Percentiles rank a stretch among this genome's conserved stretches.
These are phyloP conservation scores for Umbilicus rupestris DNA, from an alignment of 164 flowering plant genomes.

Conservation along the genomic window DNA sequence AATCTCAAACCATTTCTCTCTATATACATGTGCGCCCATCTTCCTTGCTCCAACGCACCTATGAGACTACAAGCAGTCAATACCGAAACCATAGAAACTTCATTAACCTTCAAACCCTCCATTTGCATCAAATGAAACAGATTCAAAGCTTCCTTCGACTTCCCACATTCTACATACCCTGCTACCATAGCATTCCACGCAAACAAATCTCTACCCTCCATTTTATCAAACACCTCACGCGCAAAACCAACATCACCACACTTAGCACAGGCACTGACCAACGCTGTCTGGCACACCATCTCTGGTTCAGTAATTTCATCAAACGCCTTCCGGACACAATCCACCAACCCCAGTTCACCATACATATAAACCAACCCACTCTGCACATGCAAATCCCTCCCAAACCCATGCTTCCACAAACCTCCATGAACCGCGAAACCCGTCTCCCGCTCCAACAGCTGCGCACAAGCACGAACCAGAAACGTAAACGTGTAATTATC, in stretches of 20 bases:
- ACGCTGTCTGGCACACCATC: background rate
- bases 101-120: slow-evolving; percentile 41
- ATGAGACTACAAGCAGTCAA: slow-evolving; percentile 57
- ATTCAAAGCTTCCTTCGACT: slow-evolving; percentile 38
- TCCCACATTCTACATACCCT: slow-evolving; percentile 43
- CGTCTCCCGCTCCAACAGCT: slow-evolving; percentile 36
- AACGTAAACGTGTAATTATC: slow-evolving; percentile 75
- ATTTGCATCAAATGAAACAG: slow-evolving; percentile 44
- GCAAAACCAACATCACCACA: background rate
- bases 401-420: slow-evolving; percentile 49
- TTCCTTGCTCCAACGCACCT: slow-evolving; percentile 49
- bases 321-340: slow-evolving; percentile 35
- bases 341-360: slow-evolving; percentile 43
- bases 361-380: slow-evolving; percentile 73
- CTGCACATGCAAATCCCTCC: slow-evolving; percentile 36
- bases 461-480: slow-evolving; percentile 68
- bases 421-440: slow-evolving; percentile 54
- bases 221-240: background rate
- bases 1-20: slow-evolving; percentile 34
- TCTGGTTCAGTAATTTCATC: slow-evolving; percentile 35
- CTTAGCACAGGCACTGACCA: background rate
- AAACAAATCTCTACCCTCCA: slow-evolving; percentile 20
- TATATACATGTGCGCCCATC: slow-evolving; percentile 69
- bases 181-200: slow-evolving; percentile 73
- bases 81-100: slow-evolving; percentile 51